Percentiles rank a stretch among this genome's conserved stretches.
These are phyloP conservation scores for Quercus aquifolioides DNA, from an alignment of 306 rosid genomes.

Conservation along the genomic window DNA sequence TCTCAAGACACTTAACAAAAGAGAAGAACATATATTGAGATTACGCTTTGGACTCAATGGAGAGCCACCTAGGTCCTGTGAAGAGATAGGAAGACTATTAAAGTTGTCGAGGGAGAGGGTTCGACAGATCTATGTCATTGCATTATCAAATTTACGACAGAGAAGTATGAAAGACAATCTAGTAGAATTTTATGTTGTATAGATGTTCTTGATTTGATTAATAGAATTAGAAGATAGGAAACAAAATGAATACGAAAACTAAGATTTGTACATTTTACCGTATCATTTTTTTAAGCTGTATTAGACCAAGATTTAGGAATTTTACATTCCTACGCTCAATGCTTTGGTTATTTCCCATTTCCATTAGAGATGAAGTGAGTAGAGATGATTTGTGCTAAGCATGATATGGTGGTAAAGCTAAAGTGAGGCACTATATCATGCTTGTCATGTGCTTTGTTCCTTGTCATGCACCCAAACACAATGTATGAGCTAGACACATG, in stretches of 20 bases:
- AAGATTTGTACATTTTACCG: not conserved
- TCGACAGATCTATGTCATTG: slow-evolving; percentile 51
- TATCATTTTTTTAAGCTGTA: not conserved
- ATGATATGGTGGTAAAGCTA: too few relatives aligned
- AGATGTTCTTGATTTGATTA: slow-evolving; percentile 12
- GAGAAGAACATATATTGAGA: slow-evolving; percentile 60
- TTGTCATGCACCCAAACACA: too few relatives aligned
- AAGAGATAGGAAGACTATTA: slow-evolving; percentile 62
- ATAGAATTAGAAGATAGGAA: not conserved
- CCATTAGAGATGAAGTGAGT: too few relatives aligned
- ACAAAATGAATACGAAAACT: not conserved
- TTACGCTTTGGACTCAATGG: slow-evolving; percentile 65
- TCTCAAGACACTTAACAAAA: slow-evolving; percentile 42
- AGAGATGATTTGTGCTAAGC: too few relatives aligned
- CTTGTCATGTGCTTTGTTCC: too few relatives aligned
- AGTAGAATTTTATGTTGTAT: slow-evolving; percentile 41
- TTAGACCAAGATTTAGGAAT: not conserved
- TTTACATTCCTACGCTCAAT: not conserved
- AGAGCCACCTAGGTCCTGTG: slow-evolving; percentile 46
- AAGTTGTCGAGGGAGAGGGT: slow-evolving; percentile 69
- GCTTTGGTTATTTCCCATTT: too few relatives aligned
- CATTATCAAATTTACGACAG: slow-evolving; percentile 52
- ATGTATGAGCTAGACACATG: too few relatives aligned
- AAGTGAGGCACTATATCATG: too few relatives aligned
- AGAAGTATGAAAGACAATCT: slow-evolving; percentile 28